phyloP scores from a whole-genome alignment of 163 green algal genomes.

The Scenedesmus sp. region DNA sequence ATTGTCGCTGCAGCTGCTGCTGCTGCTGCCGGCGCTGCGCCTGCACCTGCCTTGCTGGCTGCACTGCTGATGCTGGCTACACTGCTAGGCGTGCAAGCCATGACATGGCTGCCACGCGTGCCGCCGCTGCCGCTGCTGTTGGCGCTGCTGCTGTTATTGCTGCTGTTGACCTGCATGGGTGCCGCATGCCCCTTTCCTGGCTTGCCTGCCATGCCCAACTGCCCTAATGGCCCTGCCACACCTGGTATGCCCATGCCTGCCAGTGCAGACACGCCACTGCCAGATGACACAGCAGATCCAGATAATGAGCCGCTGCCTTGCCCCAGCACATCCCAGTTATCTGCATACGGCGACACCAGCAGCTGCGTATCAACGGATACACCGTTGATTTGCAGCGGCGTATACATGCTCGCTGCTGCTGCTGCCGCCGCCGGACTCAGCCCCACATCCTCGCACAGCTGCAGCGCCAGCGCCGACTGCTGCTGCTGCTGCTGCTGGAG shows the following conservation, averaged over 20 bases:
- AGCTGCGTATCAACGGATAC: slow-evolving; percentile 34
- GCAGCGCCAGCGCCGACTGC: neutral
- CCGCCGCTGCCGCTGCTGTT: slow-evolving; percentile 21
- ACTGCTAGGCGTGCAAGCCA: neutral
- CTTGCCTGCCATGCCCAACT: neutral
- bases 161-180: neutral
- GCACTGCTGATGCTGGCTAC: neutral
- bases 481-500: slow-evolving; percentile 46
- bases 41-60: neutral
- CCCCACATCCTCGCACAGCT: slow-evolving; percentile 1
- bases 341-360: slow-evolving; percentile 43
- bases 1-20: slow-evolving; percentile 32
- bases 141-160: neutral
- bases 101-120: neutral
- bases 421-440: neutral
- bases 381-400: slow-evolving; percentile 25
- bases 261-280: neutral
- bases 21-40: neutral
- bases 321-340: slow-evolving; percentile 41
- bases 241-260: neutral
- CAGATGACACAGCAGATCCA: neutral
- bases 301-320: neutral
- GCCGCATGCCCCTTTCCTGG: neutral
- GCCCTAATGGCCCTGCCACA: neutral
- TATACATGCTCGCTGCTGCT: slow-evolving; percentile 45